Conservation (phyloP, 768 basidiomycete genomes). For the Xanthoconium stramineum region DNA sequence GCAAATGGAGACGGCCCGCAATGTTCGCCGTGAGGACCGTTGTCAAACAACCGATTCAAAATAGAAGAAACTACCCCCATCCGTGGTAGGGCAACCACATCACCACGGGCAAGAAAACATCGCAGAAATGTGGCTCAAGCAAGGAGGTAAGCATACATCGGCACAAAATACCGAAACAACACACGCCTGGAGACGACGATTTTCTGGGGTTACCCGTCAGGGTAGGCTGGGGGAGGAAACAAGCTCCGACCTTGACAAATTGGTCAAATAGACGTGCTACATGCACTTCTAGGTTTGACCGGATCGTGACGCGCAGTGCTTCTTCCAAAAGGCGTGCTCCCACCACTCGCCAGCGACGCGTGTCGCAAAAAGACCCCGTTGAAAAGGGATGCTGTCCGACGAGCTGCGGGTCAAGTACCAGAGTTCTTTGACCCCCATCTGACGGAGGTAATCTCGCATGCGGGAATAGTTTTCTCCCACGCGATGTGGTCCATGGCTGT, state of each 20-base stretch:
- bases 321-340: constrained; percentile 62
- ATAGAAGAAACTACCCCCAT: background rate
- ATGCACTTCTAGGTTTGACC: constrained; percentile 15
- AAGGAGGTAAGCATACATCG: background rate
- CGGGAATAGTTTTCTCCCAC: constrained; percentile 85
- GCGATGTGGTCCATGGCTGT: constrained; percentile 87
- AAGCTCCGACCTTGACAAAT: constrained; percentile 24
- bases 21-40: constrained; percentile 8
- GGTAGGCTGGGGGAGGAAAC: constrained; percentile 14
- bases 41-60: background rate
- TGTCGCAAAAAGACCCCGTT: constrained; percentile 38
- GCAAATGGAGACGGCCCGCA: constrained; percentile 12
- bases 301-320: constrained; percentile 10
- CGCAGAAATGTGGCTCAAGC: constrained; percentile 5
- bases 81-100: background rate
- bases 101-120: constrained; percentile 1
- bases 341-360: constrained; percentile 53
- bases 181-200: constrained; percentile 8
- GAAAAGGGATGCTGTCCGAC: constrained; percentile 29
- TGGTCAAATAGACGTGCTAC: constrained; percentile 9
- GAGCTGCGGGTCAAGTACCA: constrained; percentile 51
- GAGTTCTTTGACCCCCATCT: constrained; percentile 57
- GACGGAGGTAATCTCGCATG: constrained; percentile 60
- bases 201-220: constrained; percentile 12
- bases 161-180: constrained; percentile 19